phyloP scores from a whole-genome alignment of 23 red algal species.

The Chondrus crispus region DNA sequence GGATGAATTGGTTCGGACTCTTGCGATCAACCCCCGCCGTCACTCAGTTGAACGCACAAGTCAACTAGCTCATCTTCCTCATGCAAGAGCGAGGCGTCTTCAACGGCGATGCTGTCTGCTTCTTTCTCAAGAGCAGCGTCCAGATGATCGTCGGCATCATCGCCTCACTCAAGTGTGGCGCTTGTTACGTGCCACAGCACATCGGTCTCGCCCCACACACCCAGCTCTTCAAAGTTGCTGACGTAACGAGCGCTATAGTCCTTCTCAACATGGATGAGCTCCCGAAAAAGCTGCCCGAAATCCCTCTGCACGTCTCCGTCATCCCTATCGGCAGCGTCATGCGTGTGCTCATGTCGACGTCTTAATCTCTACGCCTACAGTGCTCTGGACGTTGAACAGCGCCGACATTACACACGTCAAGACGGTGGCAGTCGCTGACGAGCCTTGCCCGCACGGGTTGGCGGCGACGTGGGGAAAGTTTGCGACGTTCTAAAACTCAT shows the following conservation, averaged over 20 bases:
- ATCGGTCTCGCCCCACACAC: not conserved
- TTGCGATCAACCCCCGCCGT: no score
- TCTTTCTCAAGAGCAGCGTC: constrained; percentile 24
- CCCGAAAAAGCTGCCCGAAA: not conserved
- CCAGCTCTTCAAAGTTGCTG: constrained; percentile 2
- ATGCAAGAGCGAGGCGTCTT: not conserved
- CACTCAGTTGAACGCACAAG: no score
- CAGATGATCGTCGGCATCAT: constrained; percentile 31
- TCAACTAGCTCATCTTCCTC: no score
- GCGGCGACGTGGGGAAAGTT: constrained; percentile 27
- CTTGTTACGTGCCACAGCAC: constrained; percentile 40
- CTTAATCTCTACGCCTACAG: constrained; percentile 23
- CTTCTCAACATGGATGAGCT: not conserved
- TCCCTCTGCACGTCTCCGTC: not conserved
- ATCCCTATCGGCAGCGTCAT: not conserved
- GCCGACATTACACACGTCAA: constrained; percentile 9
- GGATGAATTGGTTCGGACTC: no score
- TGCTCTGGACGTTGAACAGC: not conserved
- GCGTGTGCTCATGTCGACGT: not conserved
- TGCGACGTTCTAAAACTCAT: constrained; percentile 42
- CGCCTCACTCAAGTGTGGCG: constrained; percentile 6
- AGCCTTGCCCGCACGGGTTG: constrained; percentile 18
- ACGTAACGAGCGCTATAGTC: not conserved
- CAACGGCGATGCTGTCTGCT: not conserved
- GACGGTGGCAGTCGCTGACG: constrained; percentile 34